phyloP scores from a whole-genome alignment of 495 filamentous ascomycete genomes.

The Pseudevernia furfuracea region DNA sequence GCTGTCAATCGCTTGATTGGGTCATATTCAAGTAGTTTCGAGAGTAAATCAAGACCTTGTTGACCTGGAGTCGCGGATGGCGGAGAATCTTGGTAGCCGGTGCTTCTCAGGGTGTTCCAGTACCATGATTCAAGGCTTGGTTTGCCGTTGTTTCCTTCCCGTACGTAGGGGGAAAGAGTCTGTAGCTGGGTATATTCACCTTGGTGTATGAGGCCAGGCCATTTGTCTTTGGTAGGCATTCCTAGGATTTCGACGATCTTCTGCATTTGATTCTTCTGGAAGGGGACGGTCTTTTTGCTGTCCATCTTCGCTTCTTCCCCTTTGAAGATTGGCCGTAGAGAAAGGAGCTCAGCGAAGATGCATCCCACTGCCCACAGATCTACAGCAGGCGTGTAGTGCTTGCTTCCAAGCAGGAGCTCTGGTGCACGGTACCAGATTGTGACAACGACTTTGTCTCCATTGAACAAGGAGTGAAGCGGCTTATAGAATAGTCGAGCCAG shows the following conservation, averaged over 20 bases:
- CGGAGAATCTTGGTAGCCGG: constrained; percentile 45
- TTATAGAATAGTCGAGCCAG: constrained; percentile 91
- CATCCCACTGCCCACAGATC: constrained; percentile 97
- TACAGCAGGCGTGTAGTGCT: constrained; percentile 93
- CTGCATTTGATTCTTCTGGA: constrained; percentile 97
- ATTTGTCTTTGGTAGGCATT: constrained; percentile 77
- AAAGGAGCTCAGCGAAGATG: constrained; percentile 92
- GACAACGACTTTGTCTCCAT: constrained; percentile 95
- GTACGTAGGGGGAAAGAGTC: constrained; percentile 41
- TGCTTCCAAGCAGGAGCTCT: constrained; percentile 80
- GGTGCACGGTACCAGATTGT: constrained; percentile 99
- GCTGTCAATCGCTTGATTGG: constrained; percentile 83
- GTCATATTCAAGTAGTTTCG: constrained; percentile 82
- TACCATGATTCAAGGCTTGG: constrained; percentile 59
- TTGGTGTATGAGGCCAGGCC: constrained; percentile 74
- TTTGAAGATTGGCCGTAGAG: constrained; percentile 92
- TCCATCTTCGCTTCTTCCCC: constrained; percentile 99
- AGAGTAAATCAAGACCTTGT: constrained; percentile 73
- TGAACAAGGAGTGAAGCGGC: constrained; percentile 81
- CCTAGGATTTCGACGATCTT: constrained; percentile 97
- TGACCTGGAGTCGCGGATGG: constrained; percentile 53
- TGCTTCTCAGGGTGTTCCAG: constrained; percentile 50
- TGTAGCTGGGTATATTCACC: constrained; percentile 71
- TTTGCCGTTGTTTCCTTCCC: constrained; percentile 33
- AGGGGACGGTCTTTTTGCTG: constrained; percentile 90